Base-by-base conservation (phyloP, 306 rosid species). In the Mucuna pruriens region DNA sequence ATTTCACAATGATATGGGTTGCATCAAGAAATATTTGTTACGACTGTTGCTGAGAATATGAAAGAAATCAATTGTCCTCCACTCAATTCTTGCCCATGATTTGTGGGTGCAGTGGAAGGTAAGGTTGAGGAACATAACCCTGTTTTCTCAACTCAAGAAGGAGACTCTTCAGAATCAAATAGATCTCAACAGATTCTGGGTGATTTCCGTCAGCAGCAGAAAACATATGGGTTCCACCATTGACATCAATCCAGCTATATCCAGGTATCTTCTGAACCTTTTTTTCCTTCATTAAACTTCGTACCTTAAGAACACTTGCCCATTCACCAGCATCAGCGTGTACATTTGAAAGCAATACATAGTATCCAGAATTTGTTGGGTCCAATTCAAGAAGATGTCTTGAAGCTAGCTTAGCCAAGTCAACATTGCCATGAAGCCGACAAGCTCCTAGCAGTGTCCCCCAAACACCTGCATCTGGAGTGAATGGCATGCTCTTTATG, bases 371-470 rank as follows among this genome's bases (percentile, higher is more conserved):
- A 80, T 90, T 93, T 57, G 75, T 65, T 11, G 97, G 92, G 82
- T 88, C 97, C 71, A 90, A 23, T 17, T 93, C 93, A 69, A 91
- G 79, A 75, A 93, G 87, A 71, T 91, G 85, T 23, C 34, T 80
- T 58, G 94, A 87, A 63, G 97, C 97, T 49, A 87, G 80, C 83
- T 80, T 89, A 36, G 97, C 97, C 75, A 90, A 86, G 78, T 91
- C 91, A 42, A 90, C 89, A 76, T 93, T 88, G 42, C 97, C 93
- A 80, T 93, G 91, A 72, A 91, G 83, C n/a, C 94, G 89, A 77
- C 96, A 93, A 2, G 97, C 92, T 78, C 97, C 97, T 40, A 93
- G 93, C 69, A 93, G 78, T 29, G 97, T 91, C 48, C 97, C 97
- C 97, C 97, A 93, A 78, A 92, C 89, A 75, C 97, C 97, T 26